These are phyloP conservation scores for Clonostachys solani DNA, from an alignment of 2,329 filamentous ascomycete species.

Conservation along the genomic window DNA sequence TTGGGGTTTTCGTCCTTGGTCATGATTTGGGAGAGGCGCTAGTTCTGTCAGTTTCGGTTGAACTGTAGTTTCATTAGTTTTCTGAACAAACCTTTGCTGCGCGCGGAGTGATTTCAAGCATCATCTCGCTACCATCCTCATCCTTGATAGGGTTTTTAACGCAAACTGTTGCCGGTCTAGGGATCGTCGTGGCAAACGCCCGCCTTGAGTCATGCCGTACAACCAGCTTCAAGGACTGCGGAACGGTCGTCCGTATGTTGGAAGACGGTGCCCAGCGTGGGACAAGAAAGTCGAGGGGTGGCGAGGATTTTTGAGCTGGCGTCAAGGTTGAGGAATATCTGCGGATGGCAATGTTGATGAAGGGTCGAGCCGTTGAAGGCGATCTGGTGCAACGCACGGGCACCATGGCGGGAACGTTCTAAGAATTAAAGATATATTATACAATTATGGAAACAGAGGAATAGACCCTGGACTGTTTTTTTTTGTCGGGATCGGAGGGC, in stretches of 20 bases:
- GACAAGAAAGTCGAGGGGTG: conserved; percentile 32
- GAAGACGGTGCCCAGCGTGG: conserved; percentile 17
- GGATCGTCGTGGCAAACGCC: conserved; percentile 30
- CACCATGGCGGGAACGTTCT: conserved; percentile 16
- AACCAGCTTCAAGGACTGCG: not conserved
- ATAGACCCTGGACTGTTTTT: too few species aligned
- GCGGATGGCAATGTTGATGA: conserved; percentile 33
- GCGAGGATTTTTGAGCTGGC: conserved; percentile 11
- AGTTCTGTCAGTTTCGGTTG: not conserved
- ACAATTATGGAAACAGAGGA: too few species aligned
- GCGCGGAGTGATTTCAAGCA: conserved; percentile 76
- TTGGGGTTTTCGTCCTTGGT: conserved; percentile 67
- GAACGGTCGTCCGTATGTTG: not conserved
- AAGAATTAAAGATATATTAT: too few species aligned
- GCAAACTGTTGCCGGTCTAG: conserved; percentile 37
- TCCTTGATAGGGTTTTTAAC: conserved; percentile 71
- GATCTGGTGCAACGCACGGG: conserved; percentile 30
- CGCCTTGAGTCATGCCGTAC: not conserved
- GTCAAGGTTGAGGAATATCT: conserved; percentile 18
- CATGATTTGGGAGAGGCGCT: conserved; percentile 78
- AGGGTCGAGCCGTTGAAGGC: conserved; percentile 29
- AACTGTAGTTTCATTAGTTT: not conserved
- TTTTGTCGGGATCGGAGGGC: too few species aligned
- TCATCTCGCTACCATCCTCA: conserved; percentile 81
- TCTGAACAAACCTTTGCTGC: conserved; percentile 65